Conservation (phyloP, 495 filamentous ascomycete species). For the Lineolata rhizophorae region DNA sequence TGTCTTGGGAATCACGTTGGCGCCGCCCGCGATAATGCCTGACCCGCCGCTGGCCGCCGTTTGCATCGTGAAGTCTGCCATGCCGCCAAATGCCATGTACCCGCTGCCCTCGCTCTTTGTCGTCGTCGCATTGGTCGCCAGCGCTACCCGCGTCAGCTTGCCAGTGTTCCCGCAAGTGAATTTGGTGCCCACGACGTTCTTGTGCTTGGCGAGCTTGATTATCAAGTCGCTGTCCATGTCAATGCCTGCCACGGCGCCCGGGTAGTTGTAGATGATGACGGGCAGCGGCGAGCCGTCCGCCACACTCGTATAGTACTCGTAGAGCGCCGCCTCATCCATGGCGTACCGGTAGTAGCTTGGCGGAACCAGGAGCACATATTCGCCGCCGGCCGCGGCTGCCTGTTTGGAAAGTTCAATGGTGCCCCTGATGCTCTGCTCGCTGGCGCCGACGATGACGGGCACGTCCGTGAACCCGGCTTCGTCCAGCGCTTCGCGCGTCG, state of each 20-base stretch:
- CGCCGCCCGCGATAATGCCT: constrained; percentile 70
- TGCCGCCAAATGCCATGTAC: constrained; percentile 75
- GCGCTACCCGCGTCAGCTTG: constrained; percentile 68
- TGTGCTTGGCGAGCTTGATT: constrained; percentile 57
- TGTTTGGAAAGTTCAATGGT: constrained; percentile 55
- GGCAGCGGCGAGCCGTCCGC: constrained; percentile 56
- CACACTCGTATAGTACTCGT: constrained; percentile 54
- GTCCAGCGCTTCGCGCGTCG: constrained; percentile 65
- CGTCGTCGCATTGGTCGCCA: constrained; percentile 37
- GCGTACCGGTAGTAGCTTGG: constrained; percentile 67
- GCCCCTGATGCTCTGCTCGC: constrained; percentile 54
- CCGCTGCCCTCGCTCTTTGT: constrained; percentile 33
- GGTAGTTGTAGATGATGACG: constrained; percentile 80
- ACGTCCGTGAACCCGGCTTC: constrained; percentile 54
- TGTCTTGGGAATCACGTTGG: constrained; percentile 66
- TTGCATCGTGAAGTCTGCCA: constrained; percentile 73
- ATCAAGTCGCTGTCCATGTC: constrained; percentile 83
- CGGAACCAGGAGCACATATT: constrained; percentile 57
- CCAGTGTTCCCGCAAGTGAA: constrained; percentile 85
- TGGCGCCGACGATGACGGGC: constrained; percentile 62
- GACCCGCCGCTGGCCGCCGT: constrained; percentile 59
- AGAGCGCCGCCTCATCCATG: constrained; percentile 56
- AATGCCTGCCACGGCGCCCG: constrained; percentile 73
- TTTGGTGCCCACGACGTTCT: constrained; percentile 72
- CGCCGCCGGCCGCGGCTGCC: constrained; percentile 45